These are phyloP conservation scores for Cercospora nicotianae DNA, from an alignment of 2,329 filamentous ascomycete species.

Conservation along the genomic window DNA sequence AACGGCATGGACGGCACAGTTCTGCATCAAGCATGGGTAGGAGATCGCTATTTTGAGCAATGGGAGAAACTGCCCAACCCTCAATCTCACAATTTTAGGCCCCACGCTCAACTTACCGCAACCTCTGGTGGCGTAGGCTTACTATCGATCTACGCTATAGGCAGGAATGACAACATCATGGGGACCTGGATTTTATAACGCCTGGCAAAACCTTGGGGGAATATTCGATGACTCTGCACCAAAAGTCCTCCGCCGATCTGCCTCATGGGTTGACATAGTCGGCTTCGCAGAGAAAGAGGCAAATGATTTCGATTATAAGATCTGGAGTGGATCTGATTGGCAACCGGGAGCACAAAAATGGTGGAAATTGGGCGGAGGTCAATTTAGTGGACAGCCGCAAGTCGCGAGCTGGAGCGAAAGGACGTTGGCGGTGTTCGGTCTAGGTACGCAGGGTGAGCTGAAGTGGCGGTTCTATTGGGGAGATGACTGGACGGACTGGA, in stretches of 20 bases:
- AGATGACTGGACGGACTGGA: not conserved
- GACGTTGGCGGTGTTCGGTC: not conserved
- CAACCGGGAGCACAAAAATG: not conserved
- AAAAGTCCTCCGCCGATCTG: not conserved
- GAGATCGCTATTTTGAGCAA: not conserved
- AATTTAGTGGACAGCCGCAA: not conserved
- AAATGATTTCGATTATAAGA: not conserved
- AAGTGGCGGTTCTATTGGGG: not conserved
- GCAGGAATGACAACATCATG: slow-evolving; percentile 1
- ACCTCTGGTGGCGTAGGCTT: not conserved
- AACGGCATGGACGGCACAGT: not conserved
- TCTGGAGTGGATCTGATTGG: not conserved
- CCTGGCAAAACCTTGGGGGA: not conserved
- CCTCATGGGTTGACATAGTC: not conserved
- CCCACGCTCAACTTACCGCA: not conserved
- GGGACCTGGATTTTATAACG: not conserved
- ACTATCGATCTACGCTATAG: slow-evolving; percentile 1
- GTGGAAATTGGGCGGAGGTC: not conserved
- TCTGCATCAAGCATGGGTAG: slow-evolving; percentile 2
- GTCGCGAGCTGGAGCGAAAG: not conserved
- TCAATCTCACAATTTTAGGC: not conserved
- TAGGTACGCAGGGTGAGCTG: not conserved
- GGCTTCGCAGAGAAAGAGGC: not conserved
- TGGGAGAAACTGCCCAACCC: not conserved
- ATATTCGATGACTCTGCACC: not conserved